phyloP scores from a whole-genome alignment of 2,329 filamentous ascomycete species.

The Grosmannia penicillata region DNA sequence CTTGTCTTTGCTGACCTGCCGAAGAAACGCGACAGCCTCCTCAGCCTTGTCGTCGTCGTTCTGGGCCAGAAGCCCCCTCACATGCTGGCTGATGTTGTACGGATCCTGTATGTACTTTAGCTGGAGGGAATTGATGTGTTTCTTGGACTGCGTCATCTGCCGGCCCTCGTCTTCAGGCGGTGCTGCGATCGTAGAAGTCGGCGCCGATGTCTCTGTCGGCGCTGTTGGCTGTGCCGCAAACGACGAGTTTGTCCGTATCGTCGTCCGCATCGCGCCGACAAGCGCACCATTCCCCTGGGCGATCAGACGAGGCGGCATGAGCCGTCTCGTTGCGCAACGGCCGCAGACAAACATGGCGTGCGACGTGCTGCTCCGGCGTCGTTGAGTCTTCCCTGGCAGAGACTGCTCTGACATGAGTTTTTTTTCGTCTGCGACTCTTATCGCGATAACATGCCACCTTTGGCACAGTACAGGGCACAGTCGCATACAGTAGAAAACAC shows the following conservation, averaged over 20 bases:
- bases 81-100: slow-evolving; percentile 53
- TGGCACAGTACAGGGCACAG: background rate
- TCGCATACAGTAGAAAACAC: background rate
- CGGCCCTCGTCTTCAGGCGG: background rate
- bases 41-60: slow-evolving; percentile 44
- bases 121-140: background rate
- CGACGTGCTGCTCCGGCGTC: background rate
- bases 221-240: no score
- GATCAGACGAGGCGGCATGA: background rate
- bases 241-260: background rate
- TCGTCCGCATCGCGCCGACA: background rate
- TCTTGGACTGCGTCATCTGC: background rate
- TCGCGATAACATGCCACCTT: slow-evolving; percentile 1
- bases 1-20: slow-evolving; percentile 49
- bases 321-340: slow-evolving; percentile 18
- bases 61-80: slow-evolving; percentile 43
- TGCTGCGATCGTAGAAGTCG: background rate
- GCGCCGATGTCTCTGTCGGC: background rate
- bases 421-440: slow-evolving; percentile 4
- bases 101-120: slow-evolving; percentile 48
- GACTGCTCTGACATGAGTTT: background rate
- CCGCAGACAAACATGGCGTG: slow-evolving; percentile 23
- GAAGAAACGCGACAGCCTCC: slow-evolving; percentile 54
- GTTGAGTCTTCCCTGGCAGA: background rate
- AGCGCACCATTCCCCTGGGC: background rate